Evolutionary conservation across 2,329 filamentous ascomycete species (phyloP), one percentile per base, ranked within the genome.

Genomic region (Pestalotiopsis sp.): DNA sequence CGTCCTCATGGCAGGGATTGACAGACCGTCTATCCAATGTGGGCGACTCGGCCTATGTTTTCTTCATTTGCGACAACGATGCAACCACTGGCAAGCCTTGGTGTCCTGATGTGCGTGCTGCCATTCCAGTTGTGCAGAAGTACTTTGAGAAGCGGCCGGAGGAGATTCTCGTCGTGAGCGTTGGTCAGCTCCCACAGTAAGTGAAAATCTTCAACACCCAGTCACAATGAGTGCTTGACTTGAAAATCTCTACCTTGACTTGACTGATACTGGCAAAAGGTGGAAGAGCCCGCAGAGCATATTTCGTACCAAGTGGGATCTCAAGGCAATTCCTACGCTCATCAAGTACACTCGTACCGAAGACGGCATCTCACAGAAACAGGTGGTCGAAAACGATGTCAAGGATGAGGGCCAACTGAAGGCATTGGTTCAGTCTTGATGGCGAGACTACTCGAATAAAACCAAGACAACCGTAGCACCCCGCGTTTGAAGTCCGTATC

Each of bases 11-110:
- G 64, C 64, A 66, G 38, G 64, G 64, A 36, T 36, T 66, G 7
- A 66, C 41, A 5, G 64, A 66, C n/a, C 31, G 56, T 12, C 41
- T 66, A 6, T 14, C 52, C 17, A 36, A 49, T n/a, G 52, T 60
- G 5, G 64, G 64, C 56, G 64, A 66, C 20, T 66, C 64, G 36
- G 52, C 52, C 13, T 60, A 66, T 20, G 9, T 66, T 6, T 56
- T 66, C 31, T 66, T 66, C 64, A 66, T 66, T 36, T 38, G 17
- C 52, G 64, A 66, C 64, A 60, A 66, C 31, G 64, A 66, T 38
- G 31, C 41, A 9, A 23, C 17, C 9, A 66, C 64, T 23, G 64
- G 64, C 12, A 52, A 66, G 36, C 64, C 64, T 12, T 66, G 64
- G 64, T 66, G 64, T 13, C 64, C 64, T 14, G 64, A 66, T n/a